These are phyloP conservation scores for Paracoccidioides lutzii DNA, from an alignment of 2,329 filamentous ascomycete species.

Conservation along the genomic window DNA sequence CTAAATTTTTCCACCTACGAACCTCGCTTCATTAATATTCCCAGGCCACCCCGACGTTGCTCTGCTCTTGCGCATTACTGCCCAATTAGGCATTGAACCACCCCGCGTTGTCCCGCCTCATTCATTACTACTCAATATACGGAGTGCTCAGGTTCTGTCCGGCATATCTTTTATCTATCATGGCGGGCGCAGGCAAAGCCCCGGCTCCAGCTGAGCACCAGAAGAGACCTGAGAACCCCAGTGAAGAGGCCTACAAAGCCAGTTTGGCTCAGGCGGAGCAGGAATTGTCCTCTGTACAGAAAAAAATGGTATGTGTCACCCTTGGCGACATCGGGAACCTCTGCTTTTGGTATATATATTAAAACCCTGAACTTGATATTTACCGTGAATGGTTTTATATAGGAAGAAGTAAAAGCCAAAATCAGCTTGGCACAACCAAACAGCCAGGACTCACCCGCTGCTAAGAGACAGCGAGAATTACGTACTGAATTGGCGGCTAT, in stretches of 20 bases:
- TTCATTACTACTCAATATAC: neutral
- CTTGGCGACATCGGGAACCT: neutral
- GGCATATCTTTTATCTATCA: constrained; percentile 10
- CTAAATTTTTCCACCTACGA: constrained; percentile 8
- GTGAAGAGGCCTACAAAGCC: constrained; percentile 73
- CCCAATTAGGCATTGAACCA: neutral
- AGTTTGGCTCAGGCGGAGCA: constrained; percentile 72
- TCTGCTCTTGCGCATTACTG: neutral
- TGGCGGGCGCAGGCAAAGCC: constrained; percentile 21
- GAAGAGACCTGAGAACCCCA: constrained; percentile 68
- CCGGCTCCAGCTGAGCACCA: constrained; percentile 25
- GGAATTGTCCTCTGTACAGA: constrained; percentile 65
- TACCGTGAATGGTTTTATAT: constrained; percentile 22
- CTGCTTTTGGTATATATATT: neutral
- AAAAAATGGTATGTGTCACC: constrained; percentile 45
- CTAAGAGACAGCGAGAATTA: constrained; percentile 76
- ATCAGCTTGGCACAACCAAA: constrained; percentile 70
- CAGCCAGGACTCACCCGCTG: constrained; percentile 66
- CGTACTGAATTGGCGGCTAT: constrained; percentile 72
- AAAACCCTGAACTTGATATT: neutral
- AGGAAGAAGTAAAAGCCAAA: constrained; percentile 83
- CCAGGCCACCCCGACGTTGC: neutral
- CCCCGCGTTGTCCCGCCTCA: neutral
- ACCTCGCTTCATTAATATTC: neutral
- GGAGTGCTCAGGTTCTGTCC: neutral